Evolutionary conservation across 2,329 filamentous ascomycete species (phyloP), one percentile per base, ranked within the genome.

Genomic region (Fusarium sp.): DNA sequence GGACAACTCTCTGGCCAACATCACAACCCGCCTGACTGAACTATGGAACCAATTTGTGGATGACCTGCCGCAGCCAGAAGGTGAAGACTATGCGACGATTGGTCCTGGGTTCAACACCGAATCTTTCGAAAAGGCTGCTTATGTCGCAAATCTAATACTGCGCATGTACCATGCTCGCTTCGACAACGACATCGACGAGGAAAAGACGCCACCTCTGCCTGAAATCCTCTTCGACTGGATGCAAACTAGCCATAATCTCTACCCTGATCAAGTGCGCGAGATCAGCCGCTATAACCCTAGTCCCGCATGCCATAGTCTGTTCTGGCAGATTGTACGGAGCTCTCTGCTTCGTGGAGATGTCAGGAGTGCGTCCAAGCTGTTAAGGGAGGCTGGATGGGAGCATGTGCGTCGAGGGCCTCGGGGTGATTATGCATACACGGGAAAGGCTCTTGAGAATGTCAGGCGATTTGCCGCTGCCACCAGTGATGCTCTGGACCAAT

Each of bases 211-310:
- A 3, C 83, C 91, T 1, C 79, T 96, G 15, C 92, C 94, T 1
- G 88, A 89, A 70, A 84, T 93, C 14, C 79, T 98, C 13, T 87
- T 97, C 60, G 84, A 91, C 68, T 98, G 94, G 94, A 81, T 96
- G 63, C 84, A 91, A 50, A 81, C 82, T 14, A 85, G 91, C 70
- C 92, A 97, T 71, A 87, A 90, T 61, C 83, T 89, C 23, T 90
- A 90, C 67, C 82, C 83, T 2, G 82, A 86, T 47, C 89, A 93
- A 68, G 79, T 90, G 21, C 80, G 86, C 33, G 80, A 87, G 4
- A 82, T 97, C 21, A 78, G 84, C 60, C 80, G 82, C 25, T 77
- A 87, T 66, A 82, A 82, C 41, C 90, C 91, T 1, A 90, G 90
- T 56, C 91, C 93, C 19, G 89, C 92, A 2, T 86, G 87, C 38